phyloP scores from a whole-genome alignment of 116 monocot genomes.

The Cymodocea nodosa region DNA sequence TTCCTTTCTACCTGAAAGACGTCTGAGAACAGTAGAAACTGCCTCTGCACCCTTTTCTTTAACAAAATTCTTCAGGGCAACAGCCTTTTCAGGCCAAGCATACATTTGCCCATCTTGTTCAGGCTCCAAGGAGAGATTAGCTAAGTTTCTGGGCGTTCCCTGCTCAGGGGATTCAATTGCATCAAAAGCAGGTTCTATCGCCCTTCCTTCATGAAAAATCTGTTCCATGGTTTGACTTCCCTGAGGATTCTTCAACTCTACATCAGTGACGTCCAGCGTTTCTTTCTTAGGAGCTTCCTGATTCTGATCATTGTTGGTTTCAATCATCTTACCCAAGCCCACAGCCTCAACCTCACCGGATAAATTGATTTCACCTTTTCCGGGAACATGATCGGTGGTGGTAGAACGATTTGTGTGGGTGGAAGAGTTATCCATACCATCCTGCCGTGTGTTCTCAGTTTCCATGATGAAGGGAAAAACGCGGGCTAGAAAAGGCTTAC shows the following conservation, averaged over 20 bases:
- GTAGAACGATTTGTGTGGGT: background rate
- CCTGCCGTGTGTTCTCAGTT: background rate
- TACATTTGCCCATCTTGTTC: constrained; percentile 25
- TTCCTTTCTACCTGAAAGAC: constrained; percentile 71
- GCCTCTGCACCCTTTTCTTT: constrained; percentile 66
- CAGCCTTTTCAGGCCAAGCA: constrained; percentile 77
- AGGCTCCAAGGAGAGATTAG: constrained; percentile 17
- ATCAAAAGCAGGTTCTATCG: constrained; percentile 61
- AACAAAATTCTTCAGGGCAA: constrained; percentile 63
- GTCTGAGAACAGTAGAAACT: constrained; percentile 68
- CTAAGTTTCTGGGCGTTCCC: constrained; percentile 18
- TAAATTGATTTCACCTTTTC: constrained; percentile 5
- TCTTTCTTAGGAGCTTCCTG: background rate
- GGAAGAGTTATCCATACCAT: background rate
- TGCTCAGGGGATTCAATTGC: constrained; percentile 48
- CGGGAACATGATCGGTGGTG: background rate
- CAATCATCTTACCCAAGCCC: background rate
- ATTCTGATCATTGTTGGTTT: background rate
- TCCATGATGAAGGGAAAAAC: constrained; percentile 7
- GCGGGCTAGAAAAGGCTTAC: background rate
- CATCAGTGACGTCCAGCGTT: background rate
- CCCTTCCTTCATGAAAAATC: constrained; percentile 22
- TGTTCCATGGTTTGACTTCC: constrained; percentile 20
- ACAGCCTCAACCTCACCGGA: background rate
- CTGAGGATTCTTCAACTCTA: constrained; percentile 7